Evolutionary conservation across 805 yeast species (phyloP).

Genomic region (Ogataea philodendri): DNA sequence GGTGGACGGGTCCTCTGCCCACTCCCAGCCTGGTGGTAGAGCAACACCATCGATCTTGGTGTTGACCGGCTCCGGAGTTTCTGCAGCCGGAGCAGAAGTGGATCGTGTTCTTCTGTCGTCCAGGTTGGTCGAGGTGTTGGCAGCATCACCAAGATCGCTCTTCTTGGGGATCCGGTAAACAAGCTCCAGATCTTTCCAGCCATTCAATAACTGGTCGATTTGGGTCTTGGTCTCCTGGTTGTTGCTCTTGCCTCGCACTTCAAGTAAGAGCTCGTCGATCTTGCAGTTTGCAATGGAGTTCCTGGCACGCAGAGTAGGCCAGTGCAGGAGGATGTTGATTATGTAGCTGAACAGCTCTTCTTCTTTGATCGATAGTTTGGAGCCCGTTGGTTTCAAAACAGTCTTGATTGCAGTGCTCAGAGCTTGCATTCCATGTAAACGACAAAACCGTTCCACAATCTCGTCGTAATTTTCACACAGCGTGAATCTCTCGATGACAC

Average conservation of each 20-base stretch:
- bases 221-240: slow-evolving; percentile 33
- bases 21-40: slow-evolving; percentile 67
- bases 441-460: slow-evolving; percentile 59
- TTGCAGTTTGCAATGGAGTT: slow-evolving; percentile 74
- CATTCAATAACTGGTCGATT: slow-evolving; percentile 48
- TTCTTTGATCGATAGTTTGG: slow-evolving; percentile 29
- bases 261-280: slow-evolving; percentile 61
- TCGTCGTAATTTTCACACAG: slow-evolving; percentile 32
- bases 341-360: slow-evolving; percentile 45
- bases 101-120: slow-evolving; percentile 28
- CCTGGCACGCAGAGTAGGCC: slow-evolving; percentile 68
- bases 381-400: slow-evolving; percentile 10
- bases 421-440: slow-evolving; percentile 85
- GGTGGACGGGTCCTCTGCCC: slow-evolving; percentile 46
- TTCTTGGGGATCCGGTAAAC: slow-evolving; percentile 83
- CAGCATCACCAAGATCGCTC: slow-evolving; percentile 25
- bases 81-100: slow-evolving; percentile 7
- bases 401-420: slow-evolving; percentile 58
- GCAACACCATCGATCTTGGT: slow-evolving; percentile 31
- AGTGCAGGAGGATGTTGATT: slow-evolving; percentile 53
- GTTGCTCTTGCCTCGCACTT: slow-evolving; percentile 33
- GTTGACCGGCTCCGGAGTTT: slow-evolving; percentile 8
- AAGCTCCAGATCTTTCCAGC: slow-evolving; percentile 74
- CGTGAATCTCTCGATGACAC: slow-evolving; percentile 65
- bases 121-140: slow-evolving; percentile 10